Percentiles rank a stretch among this genome's conserved stretches.
phyloP scores from a whole-genome alignment of 1,139 yeast species.

The Saccharomycopsis hybrid region DNA sequence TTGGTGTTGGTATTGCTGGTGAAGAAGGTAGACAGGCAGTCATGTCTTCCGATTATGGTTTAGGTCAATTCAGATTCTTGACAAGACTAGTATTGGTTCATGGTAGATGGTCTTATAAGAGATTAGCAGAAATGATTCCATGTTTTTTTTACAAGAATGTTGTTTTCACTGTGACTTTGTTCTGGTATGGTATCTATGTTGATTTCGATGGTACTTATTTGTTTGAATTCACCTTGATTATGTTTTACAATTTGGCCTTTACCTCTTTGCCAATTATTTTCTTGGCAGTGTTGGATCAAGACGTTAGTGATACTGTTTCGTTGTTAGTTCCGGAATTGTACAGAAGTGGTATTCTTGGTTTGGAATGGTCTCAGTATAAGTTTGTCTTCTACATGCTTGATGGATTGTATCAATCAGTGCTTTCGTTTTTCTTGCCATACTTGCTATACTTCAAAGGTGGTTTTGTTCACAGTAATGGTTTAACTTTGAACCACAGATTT shows the following conservation, averaged over 20 bases:
- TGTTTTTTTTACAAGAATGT: constrained; percentile 60
- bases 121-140: constrained; percentile 60
- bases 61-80: constrained; percentile 55
- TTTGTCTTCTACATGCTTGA: constrained; percentile 53
- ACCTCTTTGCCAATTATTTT: constrained; percentile 58
- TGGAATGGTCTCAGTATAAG: constrained; percentile 47
- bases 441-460: constrained; percentile 37
- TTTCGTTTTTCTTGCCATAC: constrained; percentile 51
- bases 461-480: constrained; percentile 45
- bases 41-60: constrained; percentile 62
- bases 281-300: constrained; percentile 55
- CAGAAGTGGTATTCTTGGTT: constrained; percentile 46
- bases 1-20: constrained; percentile 64
- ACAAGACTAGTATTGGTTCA: constrained; percentile 51
- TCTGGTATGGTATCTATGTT: constrained; percentile 55
- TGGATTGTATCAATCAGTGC: constrained; percentile 51
- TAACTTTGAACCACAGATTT: constrained; percentile 49
- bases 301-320: constrained; percentile 52
- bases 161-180: constrained; percentile 52
- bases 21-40: constrained; percentile 66
- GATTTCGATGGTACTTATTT: constrained; percentile 57
- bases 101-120: constrained; percentile 59
- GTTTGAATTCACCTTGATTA: constrained; percentile 55
- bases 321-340: constrained; percentile 54
- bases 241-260: constrained; percentile 60